phyloP scores from a whole-genome alignment of 352 stramenopile genomes.

The Phytopythium helicoides region DNA sequence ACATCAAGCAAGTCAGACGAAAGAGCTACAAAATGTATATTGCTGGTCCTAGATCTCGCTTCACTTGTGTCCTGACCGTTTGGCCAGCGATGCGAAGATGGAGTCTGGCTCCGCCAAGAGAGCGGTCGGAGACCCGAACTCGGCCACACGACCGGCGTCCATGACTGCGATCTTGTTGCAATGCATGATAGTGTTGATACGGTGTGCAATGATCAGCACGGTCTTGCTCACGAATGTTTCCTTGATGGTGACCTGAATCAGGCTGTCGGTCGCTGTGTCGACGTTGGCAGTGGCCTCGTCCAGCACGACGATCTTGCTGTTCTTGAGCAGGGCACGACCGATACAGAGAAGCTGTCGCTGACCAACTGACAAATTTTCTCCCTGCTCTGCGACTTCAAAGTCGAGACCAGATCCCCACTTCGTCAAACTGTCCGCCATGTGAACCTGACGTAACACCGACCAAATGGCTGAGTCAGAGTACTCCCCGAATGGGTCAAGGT shows the following conservation, averaged over 20 bases:
- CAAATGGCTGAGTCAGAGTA: constrained; percentile 69
- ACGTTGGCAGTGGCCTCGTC: constrained; percentile 95
- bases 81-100: constrained; percentile 65
- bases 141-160: constrained; percentile 81
- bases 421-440: constrained; percentile 60
- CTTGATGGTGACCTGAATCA: constrained; percentile 75
- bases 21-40: no score
- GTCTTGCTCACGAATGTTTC: constrained; percentile 88
- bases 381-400: constrained; percentile 86
- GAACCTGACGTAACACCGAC: constrained; percentile 55
- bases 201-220: constrained; percentile 93
- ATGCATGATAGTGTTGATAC: constrained; percentile 94
- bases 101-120: constrained; percentile 69
- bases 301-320: constrained; percentile 89
- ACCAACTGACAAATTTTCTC: constrained; percentile 95
- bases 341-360: constrained; percentile 96
- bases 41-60: no score
- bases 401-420: constrained; percentile 65
- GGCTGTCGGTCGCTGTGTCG: constrained; percentile 70
- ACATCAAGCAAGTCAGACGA: no score
- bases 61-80: constrained; percentile 16
- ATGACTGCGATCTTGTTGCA: constrained; percentile 91
- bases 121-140: constrained; percentile 85
- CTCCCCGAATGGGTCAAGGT: constrained; percentile 89
- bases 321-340: constrained; percentile 89